A percentile compares a stretch with the other conserved stretches of the same genome.
phyloP scores from a whole-genome alignment of 345 rosid genomes.

The Arabidopsis thaliana region TAIR10.1 NC_003076.8:2789001-2789500 shows the following conservation, averaged over 20 bases:
- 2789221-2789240: conserved; percentile 67
- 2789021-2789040: conserved; percentile 75
- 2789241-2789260: conserved; percentile 69
- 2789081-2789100: conserved; percentile 71
- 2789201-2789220: conserved; percentile 76
- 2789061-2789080: conserved; percentile 96
- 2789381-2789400: conserved; percentile 54
- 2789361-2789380: conserved; percentile 23
- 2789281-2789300: conserved; percentile 74
- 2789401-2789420: conserved; percentile 68
- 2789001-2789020: conserved; percentile 54
- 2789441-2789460: conserved; percentile 73
- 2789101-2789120: conserved; percentile 64
- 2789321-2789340: conserved; percentile 20
- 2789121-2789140: conserved; percentile 82
- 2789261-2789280: conserved; percentile 77
- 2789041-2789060: conserved; percentile 73
- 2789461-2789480: conserved; percentile 85
- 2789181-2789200: conserved; percentile 65
- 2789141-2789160: conserved; percentile 72
- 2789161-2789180: conserved; percentile 87
- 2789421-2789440: conserved; percentile 84
- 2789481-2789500: conserved; percentile 86
- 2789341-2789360: background rate
- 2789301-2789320: conserved; percentile 91